Conservation (phyloP, 75 land plant species). For the Larix kaempferi region DNA sequence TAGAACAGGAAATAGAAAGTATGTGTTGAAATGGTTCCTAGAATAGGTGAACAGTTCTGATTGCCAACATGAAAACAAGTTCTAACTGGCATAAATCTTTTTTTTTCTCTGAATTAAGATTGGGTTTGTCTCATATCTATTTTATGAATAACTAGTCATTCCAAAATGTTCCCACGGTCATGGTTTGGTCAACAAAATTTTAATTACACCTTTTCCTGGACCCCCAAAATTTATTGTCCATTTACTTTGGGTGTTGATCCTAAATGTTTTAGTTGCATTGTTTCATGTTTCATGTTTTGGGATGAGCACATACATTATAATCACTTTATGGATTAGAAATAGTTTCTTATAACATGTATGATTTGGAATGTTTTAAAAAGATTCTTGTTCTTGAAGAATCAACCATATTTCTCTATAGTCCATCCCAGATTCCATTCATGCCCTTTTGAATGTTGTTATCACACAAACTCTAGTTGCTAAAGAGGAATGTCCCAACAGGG, state of each 20-base stretch:
- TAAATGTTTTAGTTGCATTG: neutral
- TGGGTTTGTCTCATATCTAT: neutral
- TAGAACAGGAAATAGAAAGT: neutral
- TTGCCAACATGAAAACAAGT: neutral
- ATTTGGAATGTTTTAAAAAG: no score
- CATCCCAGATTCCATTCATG: no score
- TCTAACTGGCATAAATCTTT: neutral
- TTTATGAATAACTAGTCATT: neutral
- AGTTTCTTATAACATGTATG: no score
- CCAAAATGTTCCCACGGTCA: neutral
- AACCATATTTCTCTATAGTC: no score
- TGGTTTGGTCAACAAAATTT: neutral
- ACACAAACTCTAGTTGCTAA: no score
- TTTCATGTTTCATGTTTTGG: neutral
- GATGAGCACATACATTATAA: no score
- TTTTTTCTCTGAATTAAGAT: neutral
- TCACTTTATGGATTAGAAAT: no score
- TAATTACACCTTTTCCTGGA: neutral
- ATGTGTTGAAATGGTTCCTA: neutral
- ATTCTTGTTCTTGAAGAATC: no score
- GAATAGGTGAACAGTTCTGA: neutral
- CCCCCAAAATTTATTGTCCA: neutral
- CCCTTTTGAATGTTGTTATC: no score
- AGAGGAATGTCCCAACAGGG: no score
- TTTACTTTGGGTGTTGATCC: neutral